phyloP scores from a whole-genome alignment of 139 green algal genomes.

The Chlamydomonas sp. region DNA sequence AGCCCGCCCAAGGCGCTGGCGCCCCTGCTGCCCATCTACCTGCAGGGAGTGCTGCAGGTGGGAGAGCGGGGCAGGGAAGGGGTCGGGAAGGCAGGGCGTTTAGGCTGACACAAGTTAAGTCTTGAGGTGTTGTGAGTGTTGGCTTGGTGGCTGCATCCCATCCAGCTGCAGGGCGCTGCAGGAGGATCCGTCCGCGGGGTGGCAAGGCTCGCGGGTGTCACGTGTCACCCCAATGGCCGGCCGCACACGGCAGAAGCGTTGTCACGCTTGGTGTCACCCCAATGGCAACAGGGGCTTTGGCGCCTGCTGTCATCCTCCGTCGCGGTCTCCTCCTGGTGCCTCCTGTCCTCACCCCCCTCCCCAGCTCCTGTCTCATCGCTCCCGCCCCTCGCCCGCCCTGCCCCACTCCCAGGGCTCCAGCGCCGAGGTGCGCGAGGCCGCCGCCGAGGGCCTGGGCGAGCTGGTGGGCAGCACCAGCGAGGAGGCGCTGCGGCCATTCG shows the following conservation, averaged over 20 bases:
- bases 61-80: background rate
- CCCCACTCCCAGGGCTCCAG: conserved; percentile 63
- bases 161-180: no score
- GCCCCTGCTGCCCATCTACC: conserved; percentile 94
- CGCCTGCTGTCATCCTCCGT: background rate
- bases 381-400: background rate
- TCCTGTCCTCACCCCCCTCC: background rate
- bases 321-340: background rate
- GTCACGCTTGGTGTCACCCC: no score
- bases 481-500: conserved; percentile 87
- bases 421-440: conserved; percentile 85
- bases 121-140: no score
- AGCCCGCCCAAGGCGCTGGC: conserved; percentile 85
- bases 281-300: no score
- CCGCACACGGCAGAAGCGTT: no score
- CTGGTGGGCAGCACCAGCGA: conserved; percentile 86
- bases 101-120: no score
- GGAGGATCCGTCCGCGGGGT: no score
- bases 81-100: no score
- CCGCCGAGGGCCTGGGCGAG: conserved; percentile 92
- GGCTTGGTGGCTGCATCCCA: no score
- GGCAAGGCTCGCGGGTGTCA: no score
- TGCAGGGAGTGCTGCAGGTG: conserved; percentile 89
- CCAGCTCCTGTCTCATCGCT: background rate
- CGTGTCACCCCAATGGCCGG: no score